These are phyloP conservation scores for Letharia columbiana DNA, from an alignment of 495 filamentous ascomycete species.

Conservation along the genomic window DNA sequence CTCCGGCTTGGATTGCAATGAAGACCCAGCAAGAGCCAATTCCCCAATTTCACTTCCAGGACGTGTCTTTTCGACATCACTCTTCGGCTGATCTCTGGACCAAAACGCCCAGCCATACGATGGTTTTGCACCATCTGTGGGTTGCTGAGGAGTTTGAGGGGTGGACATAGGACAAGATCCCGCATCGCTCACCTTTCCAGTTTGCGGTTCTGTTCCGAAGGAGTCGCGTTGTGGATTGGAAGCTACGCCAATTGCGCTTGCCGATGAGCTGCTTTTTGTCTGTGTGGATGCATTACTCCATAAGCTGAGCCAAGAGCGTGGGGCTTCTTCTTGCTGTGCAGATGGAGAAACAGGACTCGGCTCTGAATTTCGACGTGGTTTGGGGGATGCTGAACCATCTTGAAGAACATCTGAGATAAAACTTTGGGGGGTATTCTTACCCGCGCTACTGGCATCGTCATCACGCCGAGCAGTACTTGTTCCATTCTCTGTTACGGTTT, in stretches of 20 bases:
- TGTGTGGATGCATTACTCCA: constrained; percentile 31
- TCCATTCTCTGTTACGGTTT: neutral
- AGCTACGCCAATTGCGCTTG: neutral
- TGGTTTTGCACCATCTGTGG: constrained; percentile 27
- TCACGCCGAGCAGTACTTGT: neutral
- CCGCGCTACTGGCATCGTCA: no score
- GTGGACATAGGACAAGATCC: neutral
- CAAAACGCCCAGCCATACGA: constrained; percentile 81
- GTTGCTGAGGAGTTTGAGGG: constrained; percentile 4
- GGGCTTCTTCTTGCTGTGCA: constrained; percentile 17
- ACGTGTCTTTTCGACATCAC: constrained; percentile 23
- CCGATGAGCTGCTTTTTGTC: neutral
- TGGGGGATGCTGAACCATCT: constrained; percentile 21
- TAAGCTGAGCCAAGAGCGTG: constrained; percentile 45
- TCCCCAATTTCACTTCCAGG: constrained; percentile 49
- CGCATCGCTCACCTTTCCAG: neutral
- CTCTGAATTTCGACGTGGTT: constrained; percentile 18
- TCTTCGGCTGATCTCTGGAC: constrained; percentile 56
- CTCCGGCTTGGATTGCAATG: constrained; percentile 54
- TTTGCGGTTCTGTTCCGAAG: neutral
- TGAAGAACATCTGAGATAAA: neutral
- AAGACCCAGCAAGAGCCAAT: constrained; percentile 58
- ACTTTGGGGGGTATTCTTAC: neutral
- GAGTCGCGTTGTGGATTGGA: neutral
- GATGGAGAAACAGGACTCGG: constrained; percentile 16